Conservation (phyloP, 2,329 filamentous ascomycete species). For the Aspergillus fijiensis region DNA sequence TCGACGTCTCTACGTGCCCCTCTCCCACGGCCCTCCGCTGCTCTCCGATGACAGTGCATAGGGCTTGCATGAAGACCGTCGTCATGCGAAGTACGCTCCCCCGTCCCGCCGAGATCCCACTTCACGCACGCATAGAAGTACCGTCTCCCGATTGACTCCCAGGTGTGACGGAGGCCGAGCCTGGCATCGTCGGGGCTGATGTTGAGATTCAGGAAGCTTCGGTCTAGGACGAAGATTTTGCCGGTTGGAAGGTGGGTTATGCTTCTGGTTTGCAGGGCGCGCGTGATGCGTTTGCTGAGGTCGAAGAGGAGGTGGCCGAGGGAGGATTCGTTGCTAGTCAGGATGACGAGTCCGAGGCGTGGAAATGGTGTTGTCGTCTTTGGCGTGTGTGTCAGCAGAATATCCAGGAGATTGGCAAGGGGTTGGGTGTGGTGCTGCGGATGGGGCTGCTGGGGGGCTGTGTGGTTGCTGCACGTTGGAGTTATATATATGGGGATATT, state of each 20-base stretch:
- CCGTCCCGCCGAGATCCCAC: slow-evolving; percentile 19
- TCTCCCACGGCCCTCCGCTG: neutral
- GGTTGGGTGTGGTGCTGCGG: neutral
- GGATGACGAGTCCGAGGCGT: neutral
- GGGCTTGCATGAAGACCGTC: no score
- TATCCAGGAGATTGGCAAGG: neutral
- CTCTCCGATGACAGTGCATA: neutral
- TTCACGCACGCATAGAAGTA: slow-evolving; percentile 37
- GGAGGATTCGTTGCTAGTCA: neutral
- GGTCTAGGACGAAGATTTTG: slow-evolving; percentile 36
- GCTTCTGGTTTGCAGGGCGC: slow-evolving; percentile 5
- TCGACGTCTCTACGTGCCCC: neutral
- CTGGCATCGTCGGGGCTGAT: slow-evolving; percentile 16
- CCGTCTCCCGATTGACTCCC: slow-evolving; percentile 27
- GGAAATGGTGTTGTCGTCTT: neutral
- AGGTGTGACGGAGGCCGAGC: slow-evolving; percentile 28
- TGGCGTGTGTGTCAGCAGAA: neutral
- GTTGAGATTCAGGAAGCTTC: slow-evolving; percentile 21
- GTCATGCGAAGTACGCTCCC: no score
- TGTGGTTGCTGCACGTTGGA: neutral
- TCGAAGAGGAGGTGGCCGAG: slow-evolving; percentile 32
- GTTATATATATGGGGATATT: neutral
- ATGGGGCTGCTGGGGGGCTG: no score
- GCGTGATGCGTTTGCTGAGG: slow-evolving; percentile 20
- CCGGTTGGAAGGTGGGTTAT: slow-evolving; percentile 18